Evolutionary conservation across 2,329 filamentous ascomycete species (phyloP).

Genomic region (Fusarium globosum): DNA sequence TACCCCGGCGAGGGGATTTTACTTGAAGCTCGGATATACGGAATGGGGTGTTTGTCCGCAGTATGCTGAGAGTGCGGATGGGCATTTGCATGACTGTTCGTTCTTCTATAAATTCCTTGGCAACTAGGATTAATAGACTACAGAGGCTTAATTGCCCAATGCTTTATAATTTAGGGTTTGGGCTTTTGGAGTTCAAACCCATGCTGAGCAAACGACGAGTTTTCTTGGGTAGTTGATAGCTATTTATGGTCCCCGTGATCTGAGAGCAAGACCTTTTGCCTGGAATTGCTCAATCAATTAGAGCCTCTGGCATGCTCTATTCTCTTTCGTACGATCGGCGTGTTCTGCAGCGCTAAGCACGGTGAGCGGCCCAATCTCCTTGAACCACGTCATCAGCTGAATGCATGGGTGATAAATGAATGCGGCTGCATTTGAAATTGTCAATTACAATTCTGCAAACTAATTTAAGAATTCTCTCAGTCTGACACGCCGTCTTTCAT

Average conservation of each 20-base stretch:
- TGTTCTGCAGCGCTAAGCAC: background rate
- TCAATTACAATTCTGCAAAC: fast-evolving
- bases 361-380: background rate
- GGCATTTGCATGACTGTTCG: background rate
- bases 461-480: no score
- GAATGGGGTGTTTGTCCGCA: constrained; percentile 5
- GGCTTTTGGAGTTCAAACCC: no score
- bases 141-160: fast-evolving
- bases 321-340: fast-evolving
- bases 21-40: background rate
- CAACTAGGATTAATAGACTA: background rate
- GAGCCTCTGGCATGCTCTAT: background rate
- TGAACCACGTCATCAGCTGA: background rate
- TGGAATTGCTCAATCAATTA: no score
- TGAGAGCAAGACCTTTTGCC: no score
- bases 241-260: no score
- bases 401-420: background rate
- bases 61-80: constrained; percentile 1
- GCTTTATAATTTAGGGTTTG: no score
- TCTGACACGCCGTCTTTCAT: no score
- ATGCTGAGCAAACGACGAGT: no score
- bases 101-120: background rate
- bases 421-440: background rate
- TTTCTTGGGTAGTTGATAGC: no score
- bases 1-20: background rate